Evolutionary conservation across 169 alveolate species (phyloP), one percentile per base, ranked within the genome.

Genomic region (Cryptosporidium tyzzeri): DNA sequence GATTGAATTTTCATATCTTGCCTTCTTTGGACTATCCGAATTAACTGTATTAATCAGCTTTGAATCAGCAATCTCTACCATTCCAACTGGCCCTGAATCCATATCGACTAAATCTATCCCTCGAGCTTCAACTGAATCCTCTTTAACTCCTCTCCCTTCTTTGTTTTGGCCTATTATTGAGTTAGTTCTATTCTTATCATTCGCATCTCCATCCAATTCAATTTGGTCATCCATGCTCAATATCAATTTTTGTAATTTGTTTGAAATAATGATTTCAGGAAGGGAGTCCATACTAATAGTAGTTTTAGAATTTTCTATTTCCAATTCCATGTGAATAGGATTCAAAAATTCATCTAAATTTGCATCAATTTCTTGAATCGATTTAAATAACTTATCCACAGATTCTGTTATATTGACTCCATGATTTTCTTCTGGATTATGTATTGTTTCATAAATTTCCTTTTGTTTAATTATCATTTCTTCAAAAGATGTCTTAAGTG

Each of bases 11-110:
- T 80, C 75, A 26, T 41, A 37, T 50, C 50, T 80, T 18, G 48
- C 29, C 45, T 67, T 80, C 51, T 80, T 80, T 12, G 89, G 89
- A 62, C 75, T 80, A 1, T 80, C 89, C 1, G 50, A n/a, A 55
- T 21, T 55, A 12, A 7, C 48, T 29, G 45, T 35, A 31, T 69
- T 71, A 33, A 4, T 1, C 6, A n/a, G 31, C 8, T 16, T 58
- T 21, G 37, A 26, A n/a, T 74, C 73, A 5, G 6, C 33, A n/a
- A 18, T 6, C 55, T 48, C 67, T n/a, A 26, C 67, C 12, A 21
- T 26, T 55, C 35, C 67, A 55, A 37, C 2, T 1, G 67, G 7
- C 3, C 67, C 67, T 55, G 35, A n/a, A n/a, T 9, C 67, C 41
- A n/a, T 39, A 21, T 65, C 71, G 1, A 5, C 50, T 31, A 18